Conservation (phyloP, 306 rosid genomes). For the Vigna mungo region DNA sequence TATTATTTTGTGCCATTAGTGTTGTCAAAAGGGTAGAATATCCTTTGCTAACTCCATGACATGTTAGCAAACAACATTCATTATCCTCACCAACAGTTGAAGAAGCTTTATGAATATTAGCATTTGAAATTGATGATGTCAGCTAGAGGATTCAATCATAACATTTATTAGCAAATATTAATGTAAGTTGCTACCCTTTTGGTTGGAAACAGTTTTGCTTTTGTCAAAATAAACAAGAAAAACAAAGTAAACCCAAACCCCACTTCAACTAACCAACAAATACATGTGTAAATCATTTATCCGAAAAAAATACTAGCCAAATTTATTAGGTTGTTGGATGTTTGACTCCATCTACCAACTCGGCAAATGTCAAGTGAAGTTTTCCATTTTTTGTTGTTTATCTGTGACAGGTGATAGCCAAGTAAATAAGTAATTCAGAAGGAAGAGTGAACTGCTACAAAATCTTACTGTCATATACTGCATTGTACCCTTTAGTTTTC, state of each 20-base stretch:
- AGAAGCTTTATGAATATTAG: background rate
- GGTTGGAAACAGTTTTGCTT: background rate
- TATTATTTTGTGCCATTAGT: background rate
- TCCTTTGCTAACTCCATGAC: background rate
- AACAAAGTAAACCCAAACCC: background rate
- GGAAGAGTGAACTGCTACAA: background rate
- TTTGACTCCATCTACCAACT: constrained; percentile 18
- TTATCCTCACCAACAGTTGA: constrained; percentile 27
- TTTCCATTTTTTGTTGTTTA: constrained; percentile 1
- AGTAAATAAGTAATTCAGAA: background rate
- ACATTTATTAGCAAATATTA: constrained; percentile 23
- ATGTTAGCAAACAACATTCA: constrained; percentile 1
- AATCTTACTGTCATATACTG: background rate
- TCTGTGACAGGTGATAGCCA: background rate
- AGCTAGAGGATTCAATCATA: constrained; percentile 10
- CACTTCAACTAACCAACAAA: constrained; percentile 24
- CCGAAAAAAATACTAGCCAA: background rate
- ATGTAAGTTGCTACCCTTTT: constrained; percentile 9
- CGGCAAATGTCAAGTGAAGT: background rate
- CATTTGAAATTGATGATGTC: constrained; percentile 20
- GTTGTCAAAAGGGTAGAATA: constrained; percentile 6
- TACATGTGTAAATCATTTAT: background rate
- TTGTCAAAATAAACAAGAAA: background rate
- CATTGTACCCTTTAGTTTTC: background rate
- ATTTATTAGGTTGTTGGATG: constrained; percentile 16